phyloP scores from a whole-genome alignment of 129 eudicot species.

The Flaveria brownii region DNA sequence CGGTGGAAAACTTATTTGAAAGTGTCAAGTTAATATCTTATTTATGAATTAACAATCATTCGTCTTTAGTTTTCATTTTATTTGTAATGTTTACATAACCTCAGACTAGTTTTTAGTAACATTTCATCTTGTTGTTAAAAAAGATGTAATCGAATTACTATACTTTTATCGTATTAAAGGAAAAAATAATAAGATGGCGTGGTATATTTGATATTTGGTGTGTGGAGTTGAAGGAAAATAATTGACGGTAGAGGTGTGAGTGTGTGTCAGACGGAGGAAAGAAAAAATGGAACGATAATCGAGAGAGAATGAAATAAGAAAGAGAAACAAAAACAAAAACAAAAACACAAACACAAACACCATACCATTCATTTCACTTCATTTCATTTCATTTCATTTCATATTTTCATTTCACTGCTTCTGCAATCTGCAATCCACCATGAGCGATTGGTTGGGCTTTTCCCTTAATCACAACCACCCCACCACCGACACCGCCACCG shows the following conservation, averaged over 20 bases:
- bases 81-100: no score
- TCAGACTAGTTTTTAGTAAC: no score
- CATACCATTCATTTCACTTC: no score
- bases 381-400: background rate
- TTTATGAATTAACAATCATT: no score
- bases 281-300: conserved; percentile 34
- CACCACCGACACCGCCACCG: background rate
- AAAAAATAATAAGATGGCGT: no score
- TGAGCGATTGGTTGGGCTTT: conserved; percentile 73
- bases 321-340: background rate
- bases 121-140: no score
- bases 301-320: conserved; percentile 1
- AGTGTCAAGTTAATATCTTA: no score
- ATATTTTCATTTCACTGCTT: background rate
- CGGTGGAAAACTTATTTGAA: no score
- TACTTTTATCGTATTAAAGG: no score
- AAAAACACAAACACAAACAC: background rate
- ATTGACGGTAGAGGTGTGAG: conserved; percentile 13
- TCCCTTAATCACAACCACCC: conserved; percentile 50
- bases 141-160: no score
- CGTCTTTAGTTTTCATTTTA: no score
- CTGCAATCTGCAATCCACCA: conserved; percentile 17
- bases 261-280: conserved; percentile 8
- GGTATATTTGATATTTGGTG: background rate
- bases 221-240: background rate